phyloP scores from a whole-genome alignment of 2,329 filamentous ascomycete species.

The Trichoderma sp. region DNA sequence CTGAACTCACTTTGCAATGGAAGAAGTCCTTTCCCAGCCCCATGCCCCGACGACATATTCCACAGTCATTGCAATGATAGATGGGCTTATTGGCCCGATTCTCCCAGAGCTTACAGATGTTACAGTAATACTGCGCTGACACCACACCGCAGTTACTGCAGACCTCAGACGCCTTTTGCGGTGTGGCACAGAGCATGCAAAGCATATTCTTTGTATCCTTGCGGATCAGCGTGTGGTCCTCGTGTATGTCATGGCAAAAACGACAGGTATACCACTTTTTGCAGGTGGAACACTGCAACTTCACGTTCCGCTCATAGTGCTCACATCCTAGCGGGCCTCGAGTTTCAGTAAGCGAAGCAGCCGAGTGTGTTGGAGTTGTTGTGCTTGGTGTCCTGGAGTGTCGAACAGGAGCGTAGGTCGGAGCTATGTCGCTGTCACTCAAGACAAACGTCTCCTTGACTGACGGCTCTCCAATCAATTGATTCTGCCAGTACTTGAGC shows the following conservation, averaged over 20 bases:
- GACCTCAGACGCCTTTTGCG: constrained; percentile 75
- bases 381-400: constrained; percentile 43
- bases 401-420: constrained; percentile 63
- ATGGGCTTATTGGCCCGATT: constrained; percentile 87
- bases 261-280: constrained; percentile 92
- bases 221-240: constrained; percentile 76
- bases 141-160: constrained; percentile 75
- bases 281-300: constrained; percentile 89
- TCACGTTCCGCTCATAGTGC: constrained; percentile 95
- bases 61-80: constrained; percentile 94
- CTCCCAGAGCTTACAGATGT: constrained; percentile 95
- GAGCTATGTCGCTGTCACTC: constrained; percentile 60
- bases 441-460: constrained; percentile 47
- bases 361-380: constrained; percentile 24
- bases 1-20: constrained; percentile 78
- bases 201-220: constrained; percentile 92
- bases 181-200: constrained; percentile 89
- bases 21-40: constrained; percentile 96
- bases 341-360: constrained; percentile 27
- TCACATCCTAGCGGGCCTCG: constrained; percentile 69
- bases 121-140: constrained; percentile 88
- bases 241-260: constrained; percentile 83
- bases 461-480: constrained; percentile 38
- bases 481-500: constrained; percentile 58
- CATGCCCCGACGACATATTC: constrained; percentile 87